phyloP scores from a whole-genome alignment of 345 rosid genomes.

The Fremontodendron californicum region DNA sequence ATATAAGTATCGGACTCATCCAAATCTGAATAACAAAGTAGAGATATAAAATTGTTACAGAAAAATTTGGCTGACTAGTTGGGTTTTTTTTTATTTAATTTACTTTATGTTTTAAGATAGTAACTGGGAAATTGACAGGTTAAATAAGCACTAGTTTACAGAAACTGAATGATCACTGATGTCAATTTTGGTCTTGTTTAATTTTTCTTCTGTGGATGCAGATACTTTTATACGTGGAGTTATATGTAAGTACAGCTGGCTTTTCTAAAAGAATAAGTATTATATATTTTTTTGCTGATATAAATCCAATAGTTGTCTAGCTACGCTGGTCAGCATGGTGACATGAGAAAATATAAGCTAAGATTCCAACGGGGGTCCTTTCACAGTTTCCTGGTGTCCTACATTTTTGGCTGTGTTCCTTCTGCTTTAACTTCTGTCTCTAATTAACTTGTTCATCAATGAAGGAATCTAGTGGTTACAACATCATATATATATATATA shows the following conservation, averaged over 20 bases:
- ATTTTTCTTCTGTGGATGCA: conserved; percentile 3
- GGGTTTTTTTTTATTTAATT: too few species aligned
- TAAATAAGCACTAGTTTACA: not conserved
- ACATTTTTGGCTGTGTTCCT: too few species aligned
- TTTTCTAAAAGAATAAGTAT: not conserved
- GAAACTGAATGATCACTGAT: not conserved
- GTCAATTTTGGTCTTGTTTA: not conserved
- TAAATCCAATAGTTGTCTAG: not conserved
- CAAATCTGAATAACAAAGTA: too few species aligned
- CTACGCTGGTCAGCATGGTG: not conserved
- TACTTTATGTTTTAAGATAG: too few species aligned
- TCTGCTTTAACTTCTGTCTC: not conserved
- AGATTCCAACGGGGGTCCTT: not conserved
- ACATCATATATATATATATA: too few species aligned
- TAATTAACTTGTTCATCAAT: not conserved
- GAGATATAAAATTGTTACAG: too few species aligned
- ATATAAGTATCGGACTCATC: too few species aligned
- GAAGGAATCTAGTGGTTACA: too few species aligned
- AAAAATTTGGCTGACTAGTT: too few species aligned
- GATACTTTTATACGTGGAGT: conserved; percentile 59
- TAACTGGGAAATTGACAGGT: not conserved
- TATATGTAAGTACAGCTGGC: conserved; percentile 74
- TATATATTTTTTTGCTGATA: not conserved
- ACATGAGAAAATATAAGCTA: not conserved
- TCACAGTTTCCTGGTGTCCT: not conserved